These are phyloP conservation scores for Hygrophila difformis DNA, from an alignment of 257 asterid genomes.

Conservation along the genomic window DNA sequence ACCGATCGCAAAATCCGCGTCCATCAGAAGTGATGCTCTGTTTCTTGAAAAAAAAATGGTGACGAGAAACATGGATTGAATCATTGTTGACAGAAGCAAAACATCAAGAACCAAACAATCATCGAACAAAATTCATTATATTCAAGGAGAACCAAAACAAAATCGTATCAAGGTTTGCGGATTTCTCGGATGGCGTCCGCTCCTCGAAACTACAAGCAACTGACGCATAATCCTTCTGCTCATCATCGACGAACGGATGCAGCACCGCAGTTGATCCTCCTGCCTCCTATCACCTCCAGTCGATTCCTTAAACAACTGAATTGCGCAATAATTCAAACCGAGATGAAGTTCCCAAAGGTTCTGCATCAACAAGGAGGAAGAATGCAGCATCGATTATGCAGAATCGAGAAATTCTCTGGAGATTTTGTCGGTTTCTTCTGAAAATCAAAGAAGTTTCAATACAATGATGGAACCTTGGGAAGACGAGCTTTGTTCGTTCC, in stretches of 20 bases:
- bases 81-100: too few relatives aligned
- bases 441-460: not conserved
- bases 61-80: too few relatives aligned
- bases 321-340: not conserved
- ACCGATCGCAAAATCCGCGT: slow-evolving; percentile 58
- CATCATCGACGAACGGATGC: too few relatives aligned
- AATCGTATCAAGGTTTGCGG: not conserved
- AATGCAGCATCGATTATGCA: not conserved
- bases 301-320: not conserved
- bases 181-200: not conserved
- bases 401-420: not conserved
- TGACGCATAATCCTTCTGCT: too few relatives aligned
- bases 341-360: not conserved
- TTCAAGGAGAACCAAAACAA: not conserved
- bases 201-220: not conserved
- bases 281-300: too few relatives aligned
- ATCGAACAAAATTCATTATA: too few relatives aligned
- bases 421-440: not conserved
- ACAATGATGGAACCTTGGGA: too few relatives aligned
- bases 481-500: too few relatives aligned
- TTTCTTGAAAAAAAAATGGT: too few relatives aligned
- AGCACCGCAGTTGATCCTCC: too few relatives aligned
- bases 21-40: not conserved
- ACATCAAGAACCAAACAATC: too few relatives aligned
- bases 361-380: not conserved